Base-by-base conservation (phyloP, 768 basidiomycete species). In the Agaricus subrufescens region DNA sequence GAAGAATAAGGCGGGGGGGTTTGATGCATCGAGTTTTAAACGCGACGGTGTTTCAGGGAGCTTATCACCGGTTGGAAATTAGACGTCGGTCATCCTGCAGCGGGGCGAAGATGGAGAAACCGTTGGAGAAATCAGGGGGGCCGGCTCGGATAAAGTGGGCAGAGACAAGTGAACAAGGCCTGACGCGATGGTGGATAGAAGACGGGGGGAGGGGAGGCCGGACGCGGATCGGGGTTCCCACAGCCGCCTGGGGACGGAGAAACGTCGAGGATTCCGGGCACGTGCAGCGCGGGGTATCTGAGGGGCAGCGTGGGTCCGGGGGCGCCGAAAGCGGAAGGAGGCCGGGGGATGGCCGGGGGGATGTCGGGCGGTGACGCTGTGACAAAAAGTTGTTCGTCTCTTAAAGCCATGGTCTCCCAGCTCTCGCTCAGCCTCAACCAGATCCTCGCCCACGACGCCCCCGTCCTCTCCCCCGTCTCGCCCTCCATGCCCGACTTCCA, bases 381-480 rank as follows among this genome's bases (percentile, higher is more conserved):
- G 54, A 56, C 54, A 50, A 50, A 56, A 50, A 50, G 14, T 26
- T 15, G 55, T 50, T 56, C 31, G 50, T 45, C 57, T 53, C 51
- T 53, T 55, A 52, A 55, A 58, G 57, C 59, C 61, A 67, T 68
- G 65, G 60, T 64, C 56, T 62, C 61, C 48, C 63, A 60, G 57
- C 72, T 53, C 70, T 43, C 69, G 71, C 46, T 61, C 73, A 58
- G 67, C 76, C 49, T 65, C 77, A 63, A 81, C 61, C 77, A 82
- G 60, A 75, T 86, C 65, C 80, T 83, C 65, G 72, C 80, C 50
- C 64, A 67, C 61, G 85, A 88, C 72, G 77, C 80, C 39, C 75
- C 80, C 58, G 75, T 87, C 45, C 75, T 82, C 63, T 82, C 83
- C 43, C 82, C 83, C 26, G 64, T 75, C 47, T 65, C 73, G 3